Base-by-base conservation (phyloP, 169 alveolate species). In the Plasmodium reichenowi region DNA sequence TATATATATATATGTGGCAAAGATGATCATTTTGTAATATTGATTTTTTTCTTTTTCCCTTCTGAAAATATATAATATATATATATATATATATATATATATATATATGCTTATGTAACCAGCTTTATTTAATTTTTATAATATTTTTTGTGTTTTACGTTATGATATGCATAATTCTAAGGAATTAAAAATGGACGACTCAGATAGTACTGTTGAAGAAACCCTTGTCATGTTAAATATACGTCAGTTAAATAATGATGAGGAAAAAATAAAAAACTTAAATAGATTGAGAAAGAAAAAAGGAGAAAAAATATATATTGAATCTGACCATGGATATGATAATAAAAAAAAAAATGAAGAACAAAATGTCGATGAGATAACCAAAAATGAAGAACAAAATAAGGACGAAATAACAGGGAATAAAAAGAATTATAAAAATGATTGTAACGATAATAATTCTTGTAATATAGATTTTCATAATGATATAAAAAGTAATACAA, bases 201-300 rank as follows among this genome's bases (percentile, higher is more conserved):
- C 89, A 24, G 89, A 80, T 74, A 66, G 80, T 32, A 80, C 89
- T 48, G 54, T 80, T 7, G 89, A 80, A 50, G 89, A 80, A 80
- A 80, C 89, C 15, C 62, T 80, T 71, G 72, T 80, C 15, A 80
- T 80, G 89, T 72, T 80, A 80, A 80, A 80, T 60, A 60, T 80
- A 3, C 89, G 83, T 7, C 80, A 66, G 47, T 22, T 80, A 54
- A 80, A 54, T 48, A 54, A 43, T 47, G 80, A 67, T 52, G 80
- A 80, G 26, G 56, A 72, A 7, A 80, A 56, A 80, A 66, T 80
- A 58, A 80, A 80, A 60, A 64, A 80, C 68, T 70, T 80, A 17
- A 80, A 67, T 67, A 67, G 38, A 52, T 80, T 22, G 52, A 71
- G 89, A 17, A 80, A 80, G 43, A 52, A 80, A 66, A 66, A 78